A percentile compares a stretch with the other conserved stretches of the same genome.
These are phyloP conservation scores for Quercus variabilis DNA, from an alignment of 306 rosid species.

Conservation along the genomic window DNA sequence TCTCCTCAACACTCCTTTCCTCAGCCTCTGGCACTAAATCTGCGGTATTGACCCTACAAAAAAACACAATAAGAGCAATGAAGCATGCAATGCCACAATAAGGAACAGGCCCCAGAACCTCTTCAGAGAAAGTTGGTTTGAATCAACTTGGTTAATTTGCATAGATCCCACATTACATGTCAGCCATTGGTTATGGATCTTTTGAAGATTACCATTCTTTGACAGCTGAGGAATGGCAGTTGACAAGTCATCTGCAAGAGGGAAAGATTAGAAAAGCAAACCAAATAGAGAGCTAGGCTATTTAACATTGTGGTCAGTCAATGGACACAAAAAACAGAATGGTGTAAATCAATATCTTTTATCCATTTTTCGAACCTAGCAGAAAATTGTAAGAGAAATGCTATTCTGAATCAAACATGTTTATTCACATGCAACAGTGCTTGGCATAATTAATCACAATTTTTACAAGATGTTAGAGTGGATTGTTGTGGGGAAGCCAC, in stretches of 20 bases:
- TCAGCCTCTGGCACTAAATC: neutral
- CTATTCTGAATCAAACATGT: too few species aligned
- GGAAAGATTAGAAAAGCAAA: slow-evolving; percentile 7
- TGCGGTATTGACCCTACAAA: slow-evolving; percentile 48
- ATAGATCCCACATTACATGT: slow-evolving; percentile 26
- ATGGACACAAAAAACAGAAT: neutral
- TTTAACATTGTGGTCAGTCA: neutral
- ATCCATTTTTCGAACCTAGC: neutral
- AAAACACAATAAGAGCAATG: slow-evolving; percentile 52
- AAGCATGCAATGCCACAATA: slow-evolving; percentile 50
- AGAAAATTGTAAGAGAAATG: too few species aligned
- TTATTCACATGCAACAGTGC: too few species aligned
- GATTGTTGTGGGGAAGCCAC: too few species aligned
- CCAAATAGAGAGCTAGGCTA: neutral
- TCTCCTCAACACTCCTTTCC: slow-evolving; percentile 28
- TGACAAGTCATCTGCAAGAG: slow-evolving; percentile 60
- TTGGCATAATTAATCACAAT: too few species aligned
- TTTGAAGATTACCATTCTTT: slow-evolving; percentile 74
- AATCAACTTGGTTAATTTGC: slow-evolving; percentile 25
- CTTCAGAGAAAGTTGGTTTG: slow-evolving; percentile 44
- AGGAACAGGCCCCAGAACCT: slow-evolving; percentile 92
- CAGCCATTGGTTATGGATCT: slow-evolving; percentile 78
- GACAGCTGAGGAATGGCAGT: slow-evolving; percentile 91
- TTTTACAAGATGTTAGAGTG: too few species aligned
- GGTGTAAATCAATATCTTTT: neutral